A percentile compares a stretch with the other conserved stretches of the same genome.
These are phyloP conservation scores for Pilaira anomala DNA, from an alignment of 192 early-diverging fungal genomes.

Conservation along the genomic window DNA sequence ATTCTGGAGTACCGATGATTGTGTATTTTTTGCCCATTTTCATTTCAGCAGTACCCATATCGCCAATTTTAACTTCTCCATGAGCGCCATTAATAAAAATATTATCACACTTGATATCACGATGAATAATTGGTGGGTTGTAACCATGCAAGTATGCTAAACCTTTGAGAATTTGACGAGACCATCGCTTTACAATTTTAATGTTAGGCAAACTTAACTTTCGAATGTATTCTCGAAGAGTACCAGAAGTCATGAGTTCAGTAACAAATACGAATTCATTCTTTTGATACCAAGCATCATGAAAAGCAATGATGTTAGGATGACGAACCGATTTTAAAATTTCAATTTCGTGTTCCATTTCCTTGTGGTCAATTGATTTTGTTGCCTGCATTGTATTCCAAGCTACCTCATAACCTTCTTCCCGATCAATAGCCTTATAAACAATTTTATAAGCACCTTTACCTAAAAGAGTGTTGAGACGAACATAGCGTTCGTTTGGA, in stretches of 20 bases:
- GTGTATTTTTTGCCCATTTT: conserved; percentile 82
- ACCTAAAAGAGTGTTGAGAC: conserved; percentile 62
- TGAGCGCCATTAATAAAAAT: conserved; percentile 89
- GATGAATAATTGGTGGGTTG: conserved; percentile 79
- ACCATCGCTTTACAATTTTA: conserved; percentile 77
- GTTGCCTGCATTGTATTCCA: conserved; percentile 62
- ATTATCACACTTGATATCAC: conserved; percentile 72
- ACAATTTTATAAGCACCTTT: conserved; percentile 89
- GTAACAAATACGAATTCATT: conserved; percentile 76
- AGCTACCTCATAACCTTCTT: conserved; percentile 89
- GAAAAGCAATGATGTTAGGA: conserved; percentile 79
- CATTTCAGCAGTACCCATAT: conserved; percentile 85
- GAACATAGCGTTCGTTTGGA: conserved; percentile 53
- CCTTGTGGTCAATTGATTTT: conserved; percentile 27
- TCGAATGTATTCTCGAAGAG: conserved; percentile 70
- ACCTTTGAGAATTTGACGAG: conserved; percentile 74
- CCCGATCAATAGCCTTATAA: conserved; percentile 81
- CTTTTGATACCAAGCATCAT: conserved; percentile 63
- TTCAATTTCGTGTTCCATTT: conserved; percentile 47
- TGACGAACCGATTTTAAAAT: conserved; percentile 80
- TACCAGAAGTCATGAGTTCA: conserved; percentile 87
- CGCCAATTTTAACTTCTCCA: conserved; percentile 84
- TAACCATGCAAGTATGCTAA: conserved; percentile 75
- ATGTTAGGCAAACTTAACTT: conserved; percentile 66
- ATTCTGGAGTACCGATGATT: conserved; percentile 77